These are phyloP conservation scores for Colletotrichum spaethianum DNA, from an alignment of 2,329 filamentous ascomycete species.

Conservation along the genomic window DNA sequence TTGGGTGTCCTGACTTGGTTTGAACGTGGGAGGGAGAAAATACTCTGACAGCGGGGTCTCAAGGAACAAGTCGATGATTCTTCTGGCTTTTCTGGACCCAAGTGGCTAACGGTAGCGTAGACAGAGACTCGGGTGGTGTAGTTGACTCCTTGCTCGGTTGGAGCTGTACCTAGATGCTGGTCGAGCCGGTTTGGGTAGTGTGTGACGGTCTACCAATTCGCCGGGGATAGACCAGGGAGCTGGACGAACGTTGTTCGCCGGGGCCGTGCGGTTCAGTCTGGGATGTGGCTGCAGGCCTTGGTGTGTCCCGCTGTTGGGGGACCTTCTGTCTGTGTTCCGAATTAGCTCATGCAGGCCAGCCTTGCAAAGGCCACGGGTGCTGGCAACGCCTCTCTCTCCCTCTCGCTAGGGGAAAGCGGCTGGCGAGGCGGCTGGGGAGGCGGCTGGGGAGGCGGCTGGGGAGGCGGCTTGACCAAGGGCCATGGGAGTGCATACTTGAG, in stretches of 20 bases:
- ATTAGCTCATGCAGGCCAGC: slow-evolving; percentile 42
- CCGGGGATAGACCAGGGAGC: slow-evolving; percentile 40
- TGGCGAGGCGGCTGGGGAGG: slow-evolving; percentile 30
- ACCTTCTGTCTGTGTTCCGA: slow-evolving; percentile 35
- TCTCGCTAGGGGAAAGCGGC: slow-evolving; percentile 32
- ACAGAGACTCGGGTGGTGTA: slow-evolving; percentile 9
- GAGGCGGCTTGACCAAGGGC: slow-evolving; percentile 26
- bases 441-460: slow-evolving; percentile 24
- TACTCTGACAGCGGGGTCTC: slow-evolving; percentile 12
- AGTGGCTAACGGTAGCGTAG: slow-evolving; percentile 17
- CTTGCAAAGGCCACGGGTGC: slow-evolving; percentile 33
- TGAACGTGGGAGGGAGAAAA: neutral
- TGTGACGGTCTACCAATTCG: slow-evolving; percentile 37
- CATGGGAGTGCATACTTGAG: slow-evolving; percentile 32
- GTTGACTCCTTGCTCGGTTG: slow-evolving; percentile 13
- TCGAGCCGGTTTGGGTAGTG: slow-evolving; percentile 30
- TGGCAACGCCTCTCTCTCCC: slow-evolving; percentile 12
- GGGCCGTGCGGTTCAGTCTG: slow-evolving; percentile 38
- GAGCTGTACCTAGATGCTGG: slow-evolving; percentile 25
- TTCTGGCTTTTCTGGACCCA: slow-evolving; percentile 20
- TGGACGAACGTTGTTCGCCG: slow-evolving; percentile 38
- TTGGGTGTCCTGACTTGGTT: slow-evolving; percentile 24
- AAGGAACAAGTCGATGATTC: slow-evolving; percentile 25
- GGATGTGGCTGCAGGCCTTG: slow-evolving; percentile 37
- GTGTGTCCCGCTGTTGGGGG: slow-evolving; percentile 33